phyloP scores from a whole-genome alignment of 2,329 filamentous ascomycete genomes.

The Hypomyces rosellus region DNA sequence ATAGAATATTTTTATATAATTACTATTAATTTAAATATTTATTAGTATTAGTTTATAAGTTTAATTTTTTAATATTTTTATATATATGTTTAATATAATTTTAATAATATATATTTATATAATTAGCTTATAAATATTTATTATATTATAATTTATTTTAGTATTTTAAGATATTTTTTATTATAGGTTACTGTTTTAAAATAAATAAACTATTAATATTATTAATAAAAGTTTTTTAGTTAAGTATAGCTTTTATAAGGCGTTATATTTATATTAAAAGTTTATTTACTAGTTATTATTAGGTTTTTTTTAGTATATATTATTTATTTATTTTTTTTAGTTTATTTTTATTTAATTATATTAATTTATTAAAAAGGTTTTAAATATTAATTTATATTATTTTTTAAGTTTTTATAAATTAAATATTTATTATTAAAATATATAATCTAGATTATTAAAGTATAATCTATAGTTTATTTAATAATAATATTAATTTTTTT shows the following conservation, averaged over 20 bases:
- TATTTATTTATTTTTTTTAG: no score
- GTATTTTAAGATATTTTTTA: neutral
- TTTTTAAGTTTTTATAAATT: slow-evolving; percentile 7
- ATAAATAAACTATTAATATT: neutral
- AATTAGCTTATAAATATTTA: neutral
- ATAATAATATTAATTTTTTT: neutral
- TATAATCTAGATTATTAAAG: neutral
- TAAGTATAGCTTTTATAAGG: no score
- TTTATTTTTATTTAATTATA: no score
- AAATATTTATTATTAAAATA: slow-evolving; percentile 5
- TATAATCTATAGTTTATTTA: neutral
- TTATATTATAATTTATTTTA: neutral
- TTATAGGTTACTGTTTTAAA: neutral
- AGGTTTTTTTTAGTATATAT: no score
- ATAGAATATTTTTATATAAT: no score
- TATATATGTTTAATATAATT: neutral
- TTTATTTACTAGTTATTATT: no score
- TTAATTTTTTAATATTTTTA: neutral
- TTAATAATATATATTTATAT: neutral
- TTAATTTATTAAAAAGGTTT: no score
- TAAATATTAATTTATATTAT: no score
- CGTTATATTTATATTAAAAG: no score
- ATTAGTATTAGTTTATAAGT: neutral
- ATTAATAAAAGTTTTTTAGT: neutral
- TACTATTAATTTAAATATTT: no score